These are phyloP conservation scores for Phaeomoniella chlamydospora DNA, from an alignment of 2,329 filamentous ascomycete genomes.

Conservation along the genomic window DNA sequence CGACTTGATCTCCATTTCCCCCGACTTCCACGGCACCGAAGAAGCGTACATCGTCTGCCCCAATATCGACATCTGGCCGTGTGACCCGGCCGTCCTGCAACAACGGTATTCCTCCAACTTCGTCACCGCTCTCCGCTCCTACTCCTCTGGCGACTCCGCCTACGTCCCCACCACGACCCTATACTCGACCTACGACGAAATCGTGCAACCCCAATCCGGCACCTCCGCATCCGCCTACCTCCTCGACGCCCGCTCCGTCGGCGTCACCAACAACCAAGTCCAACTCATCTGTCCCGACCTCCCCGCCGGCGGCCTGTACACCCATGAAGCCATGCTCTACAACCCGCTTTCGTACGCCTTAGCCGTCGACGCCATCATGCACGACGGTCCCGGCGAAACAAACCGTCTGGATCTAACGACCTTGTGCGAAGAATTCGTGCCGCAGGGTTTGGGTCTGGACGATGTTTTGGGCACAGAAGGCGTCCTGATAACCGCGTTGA, in stretches of 20 bases:
- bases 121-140: slow-evolving; percentile 24
- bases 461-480: neutral
- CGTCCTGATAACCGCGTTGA: no score
- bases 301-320: slow-evolving; percentile 30
- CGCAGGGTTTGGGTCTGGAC: neutral
- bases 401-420: slow-evolving; percentile 21
- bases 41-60: slow-evolving; percentile 5
- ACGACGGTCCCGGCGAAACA: slow-evolving; percentile 29
- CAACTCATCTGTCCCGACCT: slow-evolving; percentile 26
- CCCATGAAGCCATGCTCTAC: slow-evolving; percentile 35
- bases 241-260: slow-evolving; percentile 26
- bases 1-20: slow-evolving; percentile 38
- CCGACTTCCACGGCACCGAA: slow-evolving; percentile 37
- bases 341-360: slow-evolving; percentile 28
- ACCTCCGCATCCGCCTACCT: slow-evolving; percentile 31
- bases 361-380: slow-evolving; percentile 31
- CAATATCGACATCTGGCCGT: slow-evolving; percentile 7
- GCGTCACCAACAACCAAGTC: slow-evolving; percentile 35
- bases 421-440: slow-evolving; percentile 18
- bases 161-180: slow-evolving; percentile 42
- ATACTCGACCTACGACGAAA: slow-evolving; percentile 35
- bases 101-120: slow-evolving; percentile 31
- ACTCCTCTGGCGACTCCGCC: slow-evolving; percentile 34
- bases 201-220: slow-evolving; percentile 36
- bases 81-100: slow-evolving; percentile 29